Evolutionary conservation across 2,329 filamentous ascomycete genomes (phyloP).

Genomic region (Phialocephala subalpina): DNA sequence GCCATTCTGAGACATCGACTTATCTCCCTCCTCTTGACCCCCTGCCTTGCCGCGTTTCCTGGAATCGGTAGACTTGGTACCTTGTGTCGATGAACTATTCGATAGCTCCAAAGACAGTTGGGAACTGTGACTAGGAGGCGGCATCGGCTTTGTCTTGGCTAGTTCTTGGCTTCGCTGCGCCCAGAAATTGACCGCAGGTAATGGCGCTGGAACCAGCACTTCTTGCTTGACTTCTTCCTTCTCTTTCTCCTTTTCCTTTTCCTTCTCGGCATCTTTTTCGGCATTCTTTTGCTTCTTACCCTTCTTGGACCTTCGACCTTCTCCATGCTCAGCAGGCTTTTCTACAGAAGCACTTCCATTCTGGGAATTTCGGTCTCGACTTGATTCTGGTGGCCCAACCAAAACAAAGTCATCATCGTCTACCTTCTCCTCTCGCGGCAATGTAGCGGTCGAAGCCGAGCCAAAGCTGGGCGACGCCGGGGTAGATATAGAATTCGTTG

Average conservation of each 20-base stretch:
- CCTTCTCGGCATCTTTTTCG: conserved; percentile 48
- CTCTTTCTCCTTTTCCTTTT: conserved; percentile 54
- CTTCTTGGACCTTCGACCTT: conserved; percentile 41
- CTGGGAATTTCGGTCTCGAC: conserved; percentile 72
- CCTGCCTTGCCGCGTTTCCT: conserved; percentile 51
- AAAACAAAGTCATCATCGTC: conserved; percentile 62
- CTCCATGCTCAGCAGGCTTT: conserved; percentile 56
- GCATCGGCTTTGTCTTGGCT: conserved; percentile 53
- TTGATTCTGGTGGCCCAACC: conserved; percentile 67
- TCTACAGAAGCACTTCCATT: conserved; percentile 70
- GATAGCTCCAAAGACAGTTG: conserved; percentile 27
- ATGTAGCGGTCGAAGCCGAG: conserved; percentile 57
- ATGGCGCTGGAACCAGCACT: conserved; percentile 78
- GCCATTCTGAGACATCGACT: conserved; percentile 39
- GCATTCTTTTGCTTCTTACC: conserved; percentile 43
- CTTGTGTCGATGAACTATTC: conserved; percentile 33
- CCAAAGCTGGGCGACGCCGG: conserved; percentile 62
- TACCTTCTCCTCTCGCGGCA: conserved; percentile 54
- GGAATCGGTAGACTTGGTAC: conserved; percentile 44
- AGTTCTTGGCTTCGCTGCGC: conserved; percentile 75
- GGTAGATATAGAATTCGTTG: conserved; percentile 45
- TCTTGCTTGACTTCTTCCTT: conserved; percentile 66
- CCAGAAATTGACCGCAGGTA: conserved; percentile 90
- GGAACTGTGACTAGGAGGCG: conserved; percentile 25
- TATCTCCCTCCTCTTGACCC: conserved; percentile 49